phyloP scores from a whole-genome alignment of 139 green algal species.

The Asterochloris sp. region DNA sequence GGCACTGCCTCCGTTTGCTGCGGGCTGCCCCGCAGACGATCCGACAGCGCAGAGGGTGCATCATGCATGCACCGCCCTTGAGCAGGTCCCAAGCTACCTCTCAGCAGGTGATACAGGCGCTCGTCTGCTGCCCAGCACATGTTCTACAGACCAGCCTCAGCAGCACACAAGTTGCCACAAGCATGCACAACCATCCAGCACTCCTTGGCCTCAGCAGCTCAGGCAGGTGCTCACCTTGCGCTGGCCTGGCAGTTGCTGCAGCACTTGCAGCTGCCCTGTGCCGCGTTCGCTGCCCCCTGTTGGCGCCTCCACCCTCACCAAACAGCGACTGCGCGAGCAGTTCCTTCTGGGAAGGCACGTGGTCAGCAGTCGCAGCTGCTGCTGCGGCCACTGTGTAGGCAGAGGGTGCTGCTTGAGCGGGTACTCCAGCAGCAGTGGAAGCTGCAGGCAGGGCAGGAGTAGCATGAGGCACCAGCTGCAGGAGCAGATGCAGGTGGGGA shows the following conservation, averaged over 20 bases:
- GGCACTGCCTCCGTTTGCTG: too few relatives aligned
- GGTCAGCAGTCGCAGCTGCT: neutral
- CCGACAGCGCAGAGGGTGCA: too few relatives aligned
- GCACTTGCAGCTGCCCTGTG: neutral
- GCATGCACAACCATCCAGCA: neutral
- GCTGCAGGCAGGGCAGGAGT: neutral
- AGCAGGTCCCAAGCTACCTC: too few relatives aligned
- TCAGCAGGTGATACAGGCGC: too few relatives aligned
- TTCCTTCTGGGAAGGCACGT: slow-evolving; percentile 25
- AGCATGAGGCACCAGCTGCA: too few relatives aligned
- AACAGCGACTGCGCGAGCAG: slow-evolving; percentile 49
- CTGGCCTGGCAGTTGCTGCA: neutral
- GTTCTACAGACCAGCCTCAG: too few relatives aligned
- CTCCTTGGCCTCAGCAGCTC: neutral
- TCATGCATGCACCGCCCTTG: too few relatives aligned
- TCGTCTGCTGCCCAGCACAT: too few relatives aligned
- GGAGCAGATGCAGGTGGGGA: too few relatives aligned
- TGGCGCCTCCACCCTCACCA: slow-evolving; percentile 20
- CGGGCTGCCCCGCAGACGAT: too few relatives aligned
- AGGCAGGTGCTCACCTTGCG: neutral
- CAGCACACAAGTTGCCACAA: neutral
- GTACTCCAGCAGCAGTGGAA: neutral
- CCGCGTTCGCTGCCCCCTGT: slow-evolving; percentile 1
- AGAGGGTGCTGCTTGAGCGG: slow-evolving; percentile 3
- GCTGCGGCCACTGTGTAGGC: slow-evolving; percentile 4